Evolutionary conservation across 2,329 filamentous ascomycete genomes (phyloP), one percentile per base, ranked within the genome.

Genomic region (Huntiella abstrusa): DNA sequence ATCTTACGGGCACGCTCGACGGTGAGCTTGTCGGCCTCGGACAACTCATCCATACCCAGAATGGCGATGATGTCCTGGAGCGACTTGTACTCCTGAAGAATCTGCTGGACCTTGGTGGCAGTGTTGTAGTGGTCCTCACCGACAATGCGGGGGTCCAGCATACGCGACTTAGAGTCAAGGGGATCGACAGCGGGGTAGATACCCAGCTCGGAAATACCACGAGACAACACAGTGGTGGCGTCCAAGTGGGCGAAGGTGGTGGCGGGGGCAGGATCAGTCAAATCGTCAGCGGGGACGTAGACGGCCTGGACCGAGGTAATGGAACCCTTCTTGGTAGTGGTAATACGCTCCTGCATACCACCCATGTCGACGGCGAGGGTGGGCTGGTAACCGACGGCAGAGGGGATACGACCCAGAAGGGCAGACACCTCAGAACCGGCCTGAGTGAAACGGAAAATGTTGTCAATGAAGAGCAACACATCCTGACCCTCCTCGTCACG

Each of bases 1-100:
- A 98, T 81, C 79, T 96, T 96, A 75, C 91, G 88, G 68, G 91
- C 91, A 80, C 91, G 91, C 82, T 98, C 91, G 76, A 98, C 91
- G 59, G 91, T 96, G 61, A 98, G 80, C 82, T 98, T 95, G 70
- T 98, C 91, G 60, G 83, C 83, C 76, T 96, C 91, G 55, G 91
- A 96, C 70, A 98, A 72, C 68, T 98, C 91, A 69, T 98, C 91
- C 91, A 98, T 96, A 81, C 88, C 88, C 65, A 96, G 71, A 86
- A 98, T 98, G 69, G 91, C 91, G 75, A 95, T 95, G 80, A 98
- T 98, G 75, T 98, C 91, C 75, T 98, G 91, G 57, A 98, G 85
- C 55, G 88, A 96, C 83, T 96, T 96, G 83, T 98, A 98, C 77
- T 96, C 91, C 73, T 98, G 91, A 65, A 98, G 81, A 70, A 95